phyloP scores from a whole-genome alignment of 805 yeast species.

The Helenozyma rhizophorensis region DNA sequence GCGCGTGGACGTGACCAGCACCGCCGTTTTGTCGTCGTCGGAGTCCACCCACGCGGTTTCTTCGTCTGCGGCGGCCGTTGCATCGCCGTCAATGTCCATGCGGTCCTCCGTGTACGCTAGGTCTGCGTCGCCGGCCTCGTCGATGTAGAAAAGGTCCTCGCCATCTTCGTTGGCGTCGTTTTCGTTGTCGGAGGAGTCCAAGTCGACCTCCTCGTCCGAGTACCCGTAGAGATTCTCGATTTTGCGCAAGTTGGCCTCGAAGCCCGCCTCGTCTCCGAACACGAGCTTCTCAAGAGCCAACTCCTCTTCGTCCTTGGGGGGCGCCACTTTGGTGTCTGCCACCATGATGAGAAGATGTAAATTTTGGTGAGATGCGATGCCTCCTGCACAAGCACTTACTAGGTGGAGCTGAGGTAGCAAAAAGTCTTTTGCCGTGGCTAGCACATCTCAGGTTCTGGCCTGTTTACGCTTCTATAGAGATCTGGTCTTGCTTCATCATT shows the following conservation, averaged over 20 bases:
- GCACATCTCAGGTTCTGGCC: too few species aligned
- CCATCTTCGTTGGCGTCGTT: conserved; percentile 30
- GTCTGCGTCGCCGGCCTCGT: conserved; percentile 39
- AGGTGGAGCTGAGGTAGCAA: too few species aligned
- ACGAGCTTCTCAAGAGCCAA: conserved; percentile 72
- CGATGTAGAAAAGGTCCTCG: conserved; percentile 40
- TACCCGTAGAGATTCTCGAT: conserved; percentile 53
- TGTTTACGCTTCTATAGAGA: too few species aligned
- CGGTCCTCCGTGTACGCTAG: conserved; percentile 24
- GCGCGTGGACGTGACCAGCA: conserved; percentile 60
- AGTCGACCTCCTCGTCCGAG: conserved; percentile 25
- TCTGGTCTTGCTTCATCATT: too few species aligned
- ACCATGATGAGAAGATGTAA: neutral
- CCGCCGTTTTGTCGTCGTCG: conserved; percentile 73
- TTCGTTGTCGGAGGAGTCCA: conserved; percentile 17
- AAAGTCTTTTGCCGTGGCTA: too few species aligned
- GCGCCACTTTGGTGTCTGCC: conserved; percentile 21
- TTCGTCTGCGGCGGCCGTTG: conserved; percentile 24
- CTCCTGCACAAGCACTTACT: conserved; percentile 3
- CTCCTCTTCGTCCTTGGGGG: conserved; percentile 86
- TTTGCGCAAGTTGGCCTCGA: conserved; percentile 58
- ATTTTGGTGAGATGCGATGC: conserved; percentile 13
- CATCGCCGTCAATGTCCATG: conserved; percentile 26
- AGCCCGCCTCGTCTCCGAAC: conserved; percentile 82
- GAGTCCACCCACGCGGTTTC: conserved; percentile 73